Evolutionary conservation across 2,329 filamentous ascomycete genomes (phyloP).

Genomic region (Diaporthe vaccinii): DNA sequence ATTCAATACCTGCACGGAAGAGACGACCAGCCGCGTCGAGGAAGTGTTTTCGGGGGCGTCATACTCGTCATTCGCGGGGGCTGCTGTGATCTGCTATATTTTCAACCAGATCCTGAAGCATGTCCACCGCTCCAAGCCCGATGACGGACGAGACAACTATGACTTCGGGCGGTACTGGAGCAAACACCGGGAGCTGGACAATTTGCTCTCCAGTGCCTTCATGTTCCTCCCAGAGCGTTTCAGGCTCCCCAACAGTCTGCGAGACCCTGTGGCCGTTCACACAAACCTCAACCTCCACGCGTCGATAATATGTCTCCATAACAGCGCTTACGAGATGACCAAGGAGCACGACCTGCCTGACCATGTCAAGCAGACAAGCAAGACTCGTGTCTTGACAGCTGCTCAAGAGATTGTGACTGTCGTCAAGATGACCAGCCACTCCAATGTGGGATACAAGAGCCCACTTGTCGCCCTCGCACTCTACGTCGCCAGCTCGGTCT

Average conservation of each 20-base stretch:
- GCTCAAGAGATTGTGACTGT: slow-evolving; percentile 88
- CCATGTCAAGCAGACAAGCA: slow-evolving; percentile 77
- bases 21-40: slow-evolving; percentile 73
- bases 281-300: slow-evolving; percentile 91
- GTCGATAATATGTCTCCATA: slow-evolving; percentile 88
- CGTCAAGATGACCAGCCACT: slow-evolving; percentile 82
- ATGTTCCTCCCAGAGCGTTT: slow-evolving; percentile 83
- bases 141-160: slow-evolving; percentile 81
- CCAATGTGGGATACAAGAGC: slow-evolving; percentile 76
- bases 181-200: slow-evolving; percentile 86
- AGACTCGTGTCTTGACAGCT: slow-evolving; percentile 80
- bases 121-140: slow-evolving; percentile 77
- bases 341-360: slow-evolving; percentile 77
- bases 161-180: slow-evolving; percentile 86
- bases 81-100: slow-evolving; percentile 80
- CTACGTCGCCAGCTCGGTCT: slow-evolving; percentile 88
- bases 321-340: slow-evolving; percentile 87
- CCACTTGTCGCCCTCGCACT: slow-evolving; percentile 86
- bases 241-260: slow-evolving; percentile 76
- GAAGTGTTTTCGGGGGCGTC: slow-evolving; percentile 73
- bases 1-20: slow-evolving; percentile 75
- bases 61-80: slow-evolving; percentile 79
- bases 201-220: slow-evolving; percentile 81
- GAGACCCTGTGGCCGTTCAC: slow-evolving; percentile 82
- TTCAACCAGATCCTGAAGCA: slow-evolving; percentile 88